Base-by-base conservation (phyloP, 306 rosid genomes). In the Astragalus membranaceus region DNA sequence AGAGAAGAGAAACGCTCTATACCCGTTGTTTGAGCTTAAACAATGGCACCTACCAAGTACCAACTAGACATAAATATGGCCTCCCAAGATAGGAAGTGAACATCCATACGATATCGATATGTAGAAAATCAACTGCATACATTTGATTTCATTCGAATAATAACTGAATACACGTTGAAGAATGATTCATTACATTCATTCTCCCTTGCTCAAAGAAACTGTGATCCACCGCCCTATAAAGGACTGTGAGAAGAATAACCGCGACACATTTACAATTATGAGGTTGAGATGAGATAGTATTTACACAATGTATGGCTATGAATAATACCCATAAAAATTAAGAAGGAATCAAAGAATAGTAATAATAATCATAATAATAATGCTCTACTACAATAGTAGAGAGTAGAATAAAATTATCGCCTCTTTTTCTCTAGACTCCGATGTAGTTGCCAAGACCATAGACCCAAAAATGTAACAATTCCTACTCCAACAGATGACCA, bases 391-490 rank as follows among this genome's bases (percentile, higher is more conserved):
- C 57, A 67, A 30, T 37, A 5, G 55, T 5, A 39, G 39, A 15
- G 20, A 62, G 11, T 39, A 39, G 37, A 63, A 32, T 50, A 68
- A 75, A 73, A 63, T 59, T 75, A 89, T 79, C 51, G 87, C 95
- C 89, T 81, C 89, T 89, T 95, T 84, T 81, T 83, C 75, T 77
- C 78, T 32, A 95, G 56, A 80, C 78, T 80, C 66, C 61, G 85
- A 74, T 85, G 99, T 52, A 83, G 51, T 75, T 89, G 92, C 97
- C 92, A 87, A 5, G 96, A 81, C 99, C 97, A 95, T 71, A 85
- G 52, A 13, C 79, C 15, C 72, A 95, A 60, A 81, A 89, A 85
- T 72, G 76, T 10, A 56, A 89, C 17, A 59, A 91, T 82, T 5
- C 67, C 73, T 36, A 55, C 81, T 73, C 95, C 96, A 33, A 78